These are phyloP conservation scores for Cicer cuneatum DNA, from an alignment of 306 rosid species.

Conservation along the genomic window DNA sequence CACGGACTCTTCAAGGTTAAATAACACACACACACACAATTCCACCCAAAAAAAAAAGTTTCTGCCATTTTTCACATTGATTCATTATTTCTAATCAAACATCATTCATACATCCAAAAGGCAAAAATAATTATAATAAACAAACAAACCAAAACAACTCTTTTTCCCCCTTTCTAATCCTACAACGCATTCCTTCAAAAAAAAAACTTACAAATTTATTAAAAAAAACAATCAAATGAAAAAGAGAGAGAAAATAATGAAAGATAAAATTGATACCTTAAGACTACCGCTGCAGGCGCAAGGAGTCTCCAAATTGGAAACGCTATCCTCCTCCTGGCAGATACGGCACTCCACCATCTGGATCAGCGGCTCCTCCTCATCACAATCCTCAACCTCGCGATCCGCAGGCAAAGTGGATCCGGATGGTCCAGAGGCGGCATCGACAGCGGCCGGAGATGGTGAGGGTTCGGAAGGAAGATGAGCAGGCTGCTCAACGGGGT, in stretches of 20 bases:
- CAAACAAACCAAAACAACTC: not conserved
- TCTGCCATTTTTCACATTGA: constrained; percentile 15
- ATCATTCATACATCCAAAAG: not conserved
- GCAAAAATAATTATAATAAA: not conserved
- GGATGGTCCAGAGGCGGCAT: constrained; percentile 46
- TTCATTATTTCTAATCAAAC: constrained; percentile 15
- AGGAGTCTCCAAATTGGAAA: constrained; percentile 79
- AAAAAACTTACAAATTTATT: not conserved
- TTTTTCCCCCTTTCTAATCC: not conserved
- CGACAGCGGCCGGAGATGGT: constrained; percentile 22
- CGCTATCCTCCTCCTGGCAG: constrained; percentile 90
- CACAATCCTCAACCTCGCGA: constrained; percentile 45
- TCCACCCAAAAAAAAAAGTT: not conserved
- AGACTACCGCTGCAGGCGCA: constrained; percentile 96
- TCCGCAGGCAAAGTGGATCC: constrained; percentile 42
- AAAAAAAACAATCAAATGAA: not conserved
- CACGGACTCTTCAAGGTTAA: not conserved
- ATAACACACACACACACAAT: not conserved
- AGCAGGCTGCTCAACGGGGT: constrained; percentile 53
- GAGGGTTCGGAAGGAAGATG: constrained; percentile 51
- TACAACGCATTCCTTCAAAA: not conserved
- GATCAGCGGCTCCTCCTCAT: constrained; percentile 74
- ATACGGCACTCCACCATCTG: constrained; percentile 91
- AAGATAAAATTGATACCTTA: constrained; percentile 58
- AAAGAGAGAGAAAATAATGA: not conserved